Evolutionary conservation across 1,284 basidiomycete species (phyloP), one percentile per base, ranked within the genome.

Genomic region (Coniferiporia sulphurascens): DNA sequence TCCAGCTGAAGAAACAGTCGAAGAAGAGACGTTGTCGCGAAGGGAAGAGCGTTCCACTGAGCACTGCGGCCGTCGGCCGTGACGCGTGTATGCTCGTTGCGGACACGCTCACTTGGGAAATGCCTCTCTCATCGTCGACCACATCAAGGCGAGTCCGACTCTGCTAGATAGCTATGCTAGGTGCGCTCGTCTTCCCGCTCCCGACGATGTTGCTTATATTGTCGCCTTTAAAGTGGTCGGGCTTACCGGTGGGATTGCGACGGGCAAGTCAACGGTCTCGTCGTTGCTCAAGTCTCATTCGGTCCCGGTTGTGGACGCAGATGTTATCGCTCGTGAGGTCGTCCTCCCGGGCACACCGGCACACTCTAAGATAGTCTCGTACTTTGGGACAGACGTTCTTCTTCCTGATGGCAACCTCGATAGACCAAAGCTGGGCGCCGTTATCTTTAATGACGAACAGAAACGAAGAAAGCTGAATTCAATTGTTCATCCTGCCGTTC

Each of bases 231-330:
- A 46, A 96, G 95, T 98, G 62, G 85, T 98, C 63, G 96, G 96
- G 49, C 83, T 99, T 44, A 98, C 96, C 13, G 97, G 97, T 21
- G 94, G 96, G 1, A 98, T 99, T 62, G 93, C 94, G 36, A 96
- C 95, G 0, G 95, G 95, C 58, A 98, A 98, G 74, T 97, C 94
- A 3, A 93, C 94, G 15, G 95, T 95, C 27, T 93, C 95, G 0
- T 74, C 76, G 5, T 78, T 95, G 44, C 77, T 98, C 49, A 81
- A 80, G 62, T 73, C 80, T 0, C 80, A 87, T 64, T 66, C 73
- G 36, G 74, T 98, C 35, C 91, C 94, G 13, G 77, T 98, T 65
- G 83, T 98, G 67, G 97, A 99, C 69, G 93, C 96, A 4, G 96
- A 99, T 78, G 65, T 93, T 21, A 81, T 99, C 49, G 93, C 96